Base-by-base conservation (phyloP, 2,329 filamentous ascomycete species). In the Botrytis byssoidea region DNA sequence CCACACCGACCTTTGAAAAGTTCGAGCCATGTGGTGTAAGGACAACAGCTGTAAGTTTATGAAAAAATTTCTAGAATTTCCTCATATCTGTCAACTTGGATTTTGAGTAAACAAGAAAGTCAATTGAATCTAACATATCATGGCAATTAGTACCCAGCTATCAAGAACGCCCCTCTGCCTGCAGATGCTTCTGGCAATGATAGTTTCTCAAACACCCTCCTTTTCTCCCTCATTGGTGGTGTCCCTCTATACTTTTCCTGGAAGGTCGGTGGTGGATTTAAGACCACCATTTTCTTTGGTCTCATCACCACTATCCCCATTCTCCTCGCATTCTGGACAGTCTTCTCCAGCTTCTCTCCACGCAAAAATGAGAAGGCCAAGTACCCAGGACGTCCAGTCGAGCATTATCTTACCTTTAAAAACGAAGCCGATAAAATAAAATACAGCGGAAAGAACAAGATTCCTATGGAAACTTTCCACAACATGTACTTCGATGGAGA, bases 401-500 rank as follows among this genome's bases (percentile, higher is more conserved):
- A 98, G 84, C 89, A 95, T 85, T 98, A 98, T 85, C 89, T 96
- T 78, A 91, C 89, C 75, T 96, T 96, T 87, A 93, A 94, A 80
- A 86, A 85, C 75, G 83, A 86, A 68, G 85, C 85, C 76, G 87
- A 90, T 80, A 84, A 83, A 75, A 81, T 85, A 80, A 93, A 91
- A 84, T 96, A 94, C 85, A 87, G 88, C 78, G 93, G 93, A 83
- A 88, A 88, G 83, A 92, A 88, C 85, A 95, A 92, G 85, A 94
- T 96, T 75, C 91, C 94, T 72, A 92, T 97, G 87, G 92, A 97
- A 86, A 97, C 94, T 37, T 98, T 98, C 87, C 91, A 97, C 82
- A 95, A 98, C 85, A 97, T 95, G 92, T 98, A 98, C 88, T 97
- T 98, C 84, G 92, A 96, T 81, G 94, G 93, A 74, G 91, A 97